Evolutionary conservation across 1,284 basidiomycete species (phyloP), one percentile per base, ranked within the genome.

Genomic region (Mycena citricolor): DNA sequence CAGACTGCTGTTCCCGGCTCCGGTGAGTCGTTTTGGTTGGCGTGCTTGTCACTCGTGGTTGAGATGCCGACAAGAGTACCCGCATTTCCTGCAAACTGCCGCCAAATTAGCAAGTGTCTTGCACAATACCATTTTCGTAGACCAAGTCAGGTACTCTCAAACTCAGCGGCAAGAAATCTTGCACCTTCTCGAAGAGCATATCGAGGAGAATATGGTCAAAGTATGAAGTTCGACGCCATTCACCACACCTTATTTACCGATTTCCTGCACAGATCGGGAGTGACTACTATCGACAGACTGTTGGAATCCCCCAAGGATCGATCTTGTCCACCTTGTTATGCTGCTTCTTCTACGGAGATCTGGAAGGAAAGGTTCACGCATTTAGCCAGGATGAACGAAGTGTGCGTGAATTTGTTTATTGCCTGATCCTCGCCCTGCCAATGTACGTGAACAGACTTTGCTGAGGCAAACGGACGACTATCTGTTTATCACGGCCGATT

Each of bases 221-320:
- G 90, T 84, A 45, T 23, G 65, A 24, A 21, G 6, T 17, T 32
- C 25, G 28, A 33, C 19, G 24, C 22, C 43, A 32, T 30, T 14
- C 33, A 36, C 20, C n/a, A 39, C 38, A 19, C n/a, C 24, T 47
- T 30, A 14, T 16, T n/a, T n/a, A n/a, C n/a, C n/a, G 10, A 29
- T 32, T 16, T 14, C 32, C 31, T 24, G 34, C 38, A n/a, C 54
- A 92, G 89, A 90, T 93, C 47, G 89, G 86, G 1, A 58, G 71
- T 7, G 67, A 78, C 30, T 89, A 89, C 60, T 94, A 87, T 60
- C 80, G 87, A 2, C 97, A 99, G 64, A 77, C 77, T 7, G 78
- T 90, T 10, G 97, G 97, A 0, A 98, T 99, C 22, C 94, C 97
- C 0, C 97, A 99, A 63, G 97, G 97, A 12, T 97, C 94, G 0